Percentiles rank a stretch among this genome's conserved stretches.
Evolutionary conservation across 2,329 filamentous ascomycete species (phyloP).

Genomic region (Cercospora sp.): DNA sequence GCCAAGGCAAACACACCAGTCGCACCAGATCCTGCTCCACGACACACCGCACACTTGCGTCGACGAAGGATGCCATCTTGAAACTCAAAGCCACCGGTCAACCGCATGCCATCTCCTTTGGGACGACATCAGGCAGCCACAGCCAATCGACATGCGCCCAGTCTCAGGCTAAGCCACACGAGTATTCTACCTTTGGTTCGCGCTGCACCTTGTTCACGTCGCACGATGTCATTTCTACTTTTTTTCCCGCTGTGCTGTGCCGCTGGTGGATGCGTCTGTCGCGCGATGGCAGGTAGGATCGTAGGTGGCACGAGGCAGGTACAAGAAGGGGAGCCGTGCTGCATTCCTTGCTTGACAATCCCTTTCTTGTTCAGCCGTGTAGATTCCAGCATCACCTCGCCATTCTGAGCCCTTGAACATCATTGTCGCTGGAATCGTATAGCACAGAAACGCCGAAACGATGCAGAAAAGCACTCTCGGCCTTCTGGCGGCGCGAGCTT

Average conservation of each 20-base stretch:
- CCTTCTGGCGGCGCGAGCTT: slow-evolving; percentile 12
- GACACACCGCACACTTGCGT: background rate
- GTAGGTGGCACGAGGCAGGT: background rate
- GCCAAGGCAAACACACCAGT: background rate
- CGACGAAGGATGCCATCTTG: background rate
- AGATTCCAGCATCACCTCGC: background rate
- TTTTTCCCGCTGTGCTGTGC: background rate
- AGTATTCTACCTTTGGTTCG: background rate
- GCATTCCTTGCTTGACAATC: background rate
- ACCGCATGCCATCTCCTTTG: background rate
- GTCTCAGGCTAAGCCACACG: background rate
- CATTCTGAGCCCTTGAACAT: background rate
- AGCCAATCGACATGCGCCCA: background rate
- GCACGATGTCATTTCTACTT: background rate
- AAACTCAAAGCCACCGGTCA: slow-evolving; percentile 1
- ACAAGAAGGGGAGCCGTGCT: background rate
- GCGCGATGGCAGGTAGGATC: background rate
- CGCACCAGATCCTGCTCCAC: background rate
- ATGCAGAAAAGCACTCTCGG: slow-evolving; percentile 15
- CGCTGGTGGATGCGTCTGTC: background rate
- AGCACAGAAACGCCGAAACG: background rate
- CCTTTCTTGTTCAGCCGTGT: background rate
- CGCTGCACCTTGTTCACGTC: background rate
- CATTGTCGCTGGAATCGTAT: background rate
- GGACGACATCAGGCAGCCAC: background rate